Evolutionary conservation across 306 rosid species (phyloP).

Genomic region (Pyrus betulifolia): DNA sequence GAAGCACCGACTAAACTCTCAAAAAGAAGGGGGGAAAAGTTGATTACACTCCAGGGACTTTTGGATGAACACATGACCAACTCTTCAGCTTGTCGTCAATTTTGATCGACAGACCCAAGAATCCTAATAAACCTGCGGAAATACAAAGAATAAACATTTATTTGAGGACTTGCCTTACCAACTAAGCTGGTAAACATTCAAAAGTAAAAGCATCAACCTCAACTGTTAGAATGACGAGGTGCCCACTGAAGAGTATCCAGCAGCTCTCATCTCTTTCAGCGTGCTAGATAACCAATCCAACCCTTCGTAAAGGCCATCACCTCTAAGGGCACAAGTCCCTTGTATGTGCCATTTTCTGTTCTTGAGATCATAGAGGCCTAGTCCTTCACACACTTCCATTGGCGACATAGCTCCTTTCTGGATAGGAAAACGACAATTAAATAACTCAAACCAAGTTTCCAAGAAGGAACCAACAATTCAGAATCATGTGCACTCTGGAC

Average conservation of each 20-base stretch:
- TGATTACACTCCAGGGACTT: not conserved
- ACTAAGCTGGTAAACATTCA: not conserved
- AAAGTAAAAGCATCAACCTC: not conserved
- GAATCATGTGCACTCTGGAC: not conserved
- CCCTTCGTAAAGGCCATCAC: slow-evolving; percentile 97
- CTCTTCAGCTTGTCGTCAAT: not conserved
- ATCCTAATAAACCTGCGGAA: slow-evolving; percentile 8
- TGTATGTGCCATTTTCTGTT: slow-evolving; percentile 98
- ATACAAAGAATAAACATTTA: not conserved
- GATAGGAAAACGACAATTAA: not conserved
- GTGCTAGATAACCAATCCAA: slow-evolving; percentile 92
- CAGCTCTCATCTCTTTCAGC: slow-evolving; percentile 77
- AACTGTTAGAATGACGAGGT: slow-evolving; percentile 56
- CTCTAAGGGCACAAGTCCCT: slow-evolving; percentile 81
- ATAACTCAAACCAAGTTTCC: not conserved
- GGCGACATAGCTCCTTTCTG: slow-evolving; percentile 95
- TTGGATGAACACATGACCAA: not conserved
- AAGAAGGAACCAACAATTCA: not conserved
- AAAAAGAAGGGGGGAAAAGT: not conserved
- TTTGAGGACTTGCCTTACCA: not conserved
- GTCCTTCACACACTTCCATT: slow-evolving; percentile 92
- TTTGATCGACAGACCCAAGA: slow-evolving; percentile 4
- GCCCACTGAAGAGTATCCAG: slow-evolving; percentile 72
- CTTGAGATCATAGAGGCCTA: slow-evolving; percentile 82
- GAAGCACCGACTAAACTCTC: slow-evolving; percentile 14